Evolutionary conservation across 2,329 filamentous ascomycete genomes (phyloP).

Genomic region (Coleophoma cylindrospora): DNA sequence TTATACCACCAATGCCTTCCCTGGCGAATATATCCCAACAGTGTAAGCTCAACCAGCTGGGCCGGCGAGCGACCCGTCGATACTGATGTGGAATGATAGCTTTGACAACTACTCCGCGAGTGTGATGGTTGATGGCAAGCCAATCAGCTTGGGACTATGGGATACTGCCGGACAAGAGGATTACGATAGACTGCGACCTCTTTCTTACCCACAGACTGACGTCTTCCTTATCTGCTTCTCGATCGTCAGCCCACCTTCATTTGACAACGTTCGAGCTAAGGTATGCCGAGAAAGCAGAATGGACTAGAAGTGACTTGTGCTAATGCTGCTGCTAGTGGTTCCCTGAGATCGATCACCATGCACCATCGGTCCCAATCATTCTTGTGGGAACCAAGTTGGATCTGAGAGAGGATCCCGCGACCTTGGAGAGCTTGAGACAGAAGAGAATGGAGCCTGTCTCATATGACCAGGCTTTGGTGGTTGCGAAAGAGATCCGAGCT

Average conservation of each 20-base stretch:
- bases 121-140: slow-evolving; percentile 98
- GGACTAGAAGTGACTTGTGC: too few relatives aligned
- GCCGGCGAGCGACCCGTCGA: slow-evolving; percentile 3
- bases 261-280: slow-evolving; percentile 99
- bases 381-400: slow-evolving; percentile 96
- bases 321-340: slow-evolving; percentile 63
- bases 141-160: slow-evolving; percentile 94
- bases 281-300: slow-evolving; percentile 41
- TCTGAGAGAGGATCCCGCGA: slow-evolving; percentile 81
- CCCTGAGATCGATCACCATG: slow-evolving; percentile 95
- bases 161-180: slow-evolving; percentile 99
- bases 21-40: slow-evolving; percentile 99
- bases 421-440: slow-evolving; percentile 74
- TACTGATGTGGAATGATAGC: slow-evolving; percentile 38
- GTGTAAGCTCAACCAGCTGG: slow-evolving; percentile 55
- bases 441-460: slow-evolving; percentile 97
- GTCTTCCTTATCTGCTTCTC: slow-evolving; percentile 99
- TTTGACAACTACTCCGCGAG: slow-evolving; percentile 99
- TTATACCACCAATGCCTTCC: slow-evolving; percentile 98
- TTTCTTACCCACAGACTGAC: slow-evolving; percentile 97
- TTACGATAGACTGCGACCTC: slow-evolving; percentile 89
- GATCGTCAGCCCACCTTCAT: slow-evolving; percentile 94
- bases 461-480: slow-evolving; percentile 83
- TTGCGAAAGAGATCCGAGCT: slow-evolving; percentile 90
- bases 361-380: slow-evolving; percentile 92